Conservation (phyloP, 352 stramenopile genomes). For the Pythium insidiosum region DNA sequence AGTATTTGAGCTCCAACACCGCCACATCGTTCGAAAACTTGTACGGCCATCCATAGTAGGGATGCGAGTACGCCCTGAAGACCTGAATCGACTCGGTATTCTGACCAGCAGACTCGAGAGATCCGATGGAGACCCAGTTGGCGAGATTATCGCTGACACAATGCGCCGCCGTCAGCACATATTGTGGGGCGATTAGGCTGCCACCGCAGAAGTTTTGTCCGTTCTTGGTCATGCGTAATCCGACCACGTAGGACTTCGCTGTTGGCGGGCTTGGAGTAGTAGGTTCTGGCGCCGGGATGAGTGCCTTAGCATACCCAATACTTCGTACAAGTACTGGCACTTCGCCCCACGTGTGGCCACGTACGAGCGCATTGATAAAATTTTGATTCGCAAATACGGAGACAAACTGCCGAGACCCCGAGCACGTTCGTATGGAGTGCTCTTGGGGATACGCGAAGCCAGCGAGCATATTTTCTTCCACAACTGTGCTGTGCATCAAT, state of each 20-base stretch:
- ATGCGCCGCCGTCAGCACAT: constrained; percentile 35
- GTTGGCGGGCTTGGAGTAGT: not conserved
- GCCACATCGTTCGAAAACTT: constrained; percentile 22
- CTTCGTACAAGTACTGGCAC: too few relatives aligned
- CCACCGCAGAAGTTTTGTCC: constrained; percentile 34
- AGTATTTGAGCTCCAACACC: constrained; percentile 20
- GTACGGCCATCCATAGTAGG: constrained; percentile 13
- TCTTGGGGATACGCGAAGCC: too few relatives aligned
- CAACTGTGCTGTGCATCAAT: too few relatives aligned
- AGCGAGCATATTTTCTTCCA: too few relatives aligned
- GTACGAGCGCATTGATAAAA: constrained; percentile 19
- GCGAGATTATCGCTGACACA: constrained; percentile 23
- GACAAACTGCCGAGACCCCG: too few relatives aligned
- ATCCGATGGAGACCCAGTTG: constrained; percentile 22
- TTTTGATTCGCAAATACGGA: constrained; percentile 16
- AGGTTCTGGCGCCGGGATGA: not conserved
- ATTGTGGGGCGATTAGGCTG: constrained; percentile 24
- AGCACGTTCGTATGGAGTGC: too few relatives aligned
- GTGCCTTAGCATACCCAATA: not conserved
- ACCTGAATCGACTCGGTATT: constrained; percentile 17
- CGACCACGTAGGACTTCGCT: constrained; percentile 10
- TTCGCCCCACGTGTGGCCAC: constrained; percentile 10
- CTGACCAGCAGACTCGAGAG: constrained; percentile 9
- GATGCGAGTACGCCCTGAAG: constrained; percentile 15
- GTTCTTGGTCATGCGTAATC: constrained; percentile 16